These are phyloP conservation scores for Pelargonium nanum DNA, from an alignment of 345 rosid species.

Conservation along the genomic window DNA sequence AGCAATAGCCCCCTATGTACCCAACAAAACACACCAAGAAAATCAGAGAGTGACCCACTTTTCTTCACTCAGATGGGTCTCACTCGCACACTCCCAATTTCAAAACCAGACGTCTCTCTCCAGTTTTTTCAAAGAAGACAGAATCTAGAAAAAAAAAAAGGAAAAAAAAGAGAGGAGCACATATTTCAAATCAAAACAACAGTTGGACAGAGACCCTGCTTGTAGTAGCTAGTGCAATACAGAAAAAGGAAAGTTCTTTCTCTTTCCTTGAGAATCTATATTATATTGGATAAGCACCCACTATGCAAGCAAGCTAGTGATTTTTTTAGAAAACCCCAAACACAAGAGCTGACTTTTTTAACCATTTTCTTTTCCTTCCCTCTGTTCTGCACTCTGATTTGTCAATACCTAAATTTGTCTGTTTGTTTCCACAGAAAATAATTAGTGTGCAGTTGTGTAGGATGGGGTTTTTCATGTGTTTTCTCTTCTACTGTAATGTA, in stretches of 20 bases:
- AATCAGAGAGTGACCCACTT: conserved; percentile 13
- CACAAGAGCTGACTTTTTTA: conserved; percentile 42
- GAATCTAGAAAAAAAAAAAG: conserved; percentile 18
- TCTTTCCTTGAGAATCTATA: conserved; percentile 24
- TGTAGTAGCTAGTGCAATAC: conserved; percentile 6
- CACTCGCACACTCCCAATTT: conserved; percentile 4
- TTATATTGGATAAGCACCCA: conserved; percentile 16
- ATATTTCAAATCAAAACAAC: conserved; percentile 30
- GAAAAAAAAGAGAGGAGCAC: conserved; percentile 9
- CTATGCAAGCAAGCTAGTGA: neutral
- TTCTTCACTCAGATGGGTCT: neutral
- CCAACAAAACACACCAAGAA: conserved; percentile 15
- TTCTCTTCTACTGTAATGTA: too few relatives aligned
- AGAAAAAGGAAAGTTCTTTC: conserved; percentile 30
- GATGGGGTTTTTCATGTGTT: too few relatives aligned
- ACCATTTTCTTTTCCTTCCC: neutral
- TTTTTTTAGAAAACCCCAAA: conserved; percentile 14
- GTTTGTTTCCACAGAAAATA: conserved; percentile 24
- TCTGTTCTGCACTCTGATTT: conserved; percentile 4
- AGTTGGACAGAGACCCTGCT: too few relatives aligned
- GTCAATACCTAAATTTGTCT: conserved; percentile 39
- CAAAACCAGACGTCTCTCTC: conserved; percentile 15
- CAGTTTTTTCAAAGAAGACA: conserved; percentile 11
- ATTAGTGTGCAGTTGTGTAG: too few relatives aligned
- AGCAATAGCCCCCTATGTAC: conserved; percentile 20